Base-by-base conservation (phyloP, 176 grass and related monocot genomes). In the Thalia dealbata region DNA sequence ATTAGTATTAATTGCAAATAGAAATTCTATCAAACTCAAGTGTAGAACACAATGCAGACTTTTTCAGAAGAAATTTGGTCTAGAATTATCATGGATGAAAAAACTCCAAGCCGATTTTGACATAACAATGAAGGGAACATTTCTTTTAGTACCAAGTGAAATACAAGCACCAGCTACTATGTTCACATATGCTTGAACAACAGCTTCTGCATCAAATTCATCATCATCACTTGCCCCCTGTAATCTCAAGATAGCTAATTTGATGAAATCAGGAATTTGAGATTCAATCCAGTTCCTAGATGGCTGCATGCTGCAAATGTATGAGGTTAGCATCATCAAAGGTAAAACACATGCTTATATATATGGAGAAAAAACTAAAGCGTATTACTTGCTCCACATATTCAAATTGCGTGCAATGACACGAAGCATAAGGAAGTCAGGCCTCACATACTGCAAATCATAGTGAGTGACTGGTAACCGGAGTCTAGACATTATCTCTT, bases 391-490 rank as follows among this genome's bases (percentile, higher is more conserved):
- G 82, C 78, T 92, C 92, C 92, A 96, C 78, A 96, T 73, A 81
- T 92, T 90, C 79, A 96, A 85, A 85, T 89, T 96, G 55, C 82
- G 83, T 68, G 89, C 89, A 67, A 96, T 87, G 68, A 92, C 81
- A 62, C 86, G 89, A 73, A 96, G 84, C 92, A 96, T 96, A 64
- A 96, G 84, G 87, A 96, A 96, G 69, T 96, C 92, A 78, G 92
- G 92, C 74, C 92, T 87, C 70, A 96, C 86, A 63, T 96, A 96
- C 73, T 92, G 92, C 80, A 96, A 80, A 83, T 96, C 84, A 60
- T 89, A 96, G 78, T 85, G 78, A 74, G 86, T 96, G 61, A 76
- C 61, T 3, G 89, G 92, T 74, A 89, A 80, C 75, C 66, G 76
- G 70, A 96, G 87, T 78, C 82, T 83, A 87, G 84, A 86, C 56